A percentile compares a stretch with the other conserved stretches of the same genome.
These are phyloP conservation scores for Schoenoplectus triqueter DNA, from an alignment of 202 grass and related monocot genomes.

Conservation along the genomic window DNA sequence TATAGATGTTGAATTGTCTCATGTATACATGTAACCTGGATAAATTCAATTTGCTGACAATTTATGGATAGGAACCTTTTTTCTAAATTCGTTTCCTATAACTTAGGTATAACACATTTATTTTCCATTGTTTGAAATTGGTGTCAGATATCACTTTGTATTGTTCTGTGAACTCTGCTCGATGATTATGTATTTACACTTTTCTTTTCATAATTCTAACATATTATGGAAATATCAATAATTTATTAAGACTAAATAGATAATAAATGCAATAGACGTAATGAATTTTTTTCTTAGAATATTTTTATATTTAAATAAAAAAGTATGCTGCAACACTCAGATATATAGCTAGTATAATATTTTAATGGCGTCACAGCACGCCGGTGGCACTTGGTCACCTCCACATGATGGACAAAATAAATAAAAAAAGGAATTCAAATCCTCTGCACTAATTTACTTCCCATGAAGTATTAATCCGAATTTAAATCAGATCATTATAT, in stretches of 20 bases:
- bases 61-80: not conserved
- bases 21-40: not conserved
- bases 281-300: no score
- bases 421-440: no score
- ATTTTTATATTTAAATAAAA: no score
- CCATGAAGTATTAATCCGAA: no score
- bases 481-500: no score
- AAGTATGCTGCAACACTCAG: no score
- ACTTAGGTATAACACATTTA: not conserved
- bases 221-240: not conserved
- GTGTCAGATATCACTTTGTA: constrained; percentile 7
- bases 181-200: constrained; percentile 2
- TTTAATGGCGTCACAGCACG: constrained; percentile 22
- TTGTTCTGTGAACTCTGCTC: constrained; percentile 12
- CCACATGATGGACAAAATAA: constrained; percentile 1
- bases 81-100: not conserved
- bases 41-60: constrained; percentile 5
- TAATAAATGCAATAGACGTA: not conserved
- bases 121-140: not conserved
- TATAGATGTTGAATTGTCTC: not conserved
- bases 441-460: no score
- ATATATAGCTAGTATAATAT: not conserved
- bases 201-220: constrained; percentile 11
- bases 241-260: not conserved
- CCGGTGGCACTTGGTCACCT: constrained; percentile 29